phyloP scores from a whole-genome alignment of 257 asterid species.

The Solanum gandarillasii region DNA sequence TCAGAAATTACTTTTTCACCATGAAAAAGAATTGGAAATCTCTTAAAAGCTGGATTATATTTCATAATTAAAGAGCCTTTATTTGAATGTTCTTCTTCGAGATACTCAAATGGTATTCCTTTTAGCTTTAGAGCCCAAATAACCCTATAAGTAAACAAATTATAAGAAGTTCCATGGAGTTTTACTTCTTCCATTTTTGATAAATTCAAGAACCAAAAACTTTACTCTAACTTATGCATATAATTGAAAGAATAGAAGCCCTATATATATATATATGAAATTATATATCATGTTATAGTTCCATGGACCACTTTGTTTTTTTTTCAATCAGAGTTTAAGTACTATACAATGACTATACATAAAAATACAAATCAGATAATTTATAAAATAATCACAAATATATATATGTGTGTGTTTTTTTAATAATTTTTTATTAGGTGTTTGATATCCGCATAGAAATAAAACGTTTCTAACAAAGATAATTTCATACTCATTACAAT shows the following conservation, averaged over 20 bases:
- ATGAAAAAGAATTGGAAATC: conserved; percentile 9
- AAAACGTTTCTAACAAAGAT: neutral
- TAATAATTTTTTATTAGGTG: neutral
- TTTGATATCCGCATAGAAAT: neutral
- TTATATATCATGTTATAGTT: neutral
- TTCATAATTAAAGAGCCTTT: neutral
- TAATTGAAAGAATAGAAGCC: neutral
- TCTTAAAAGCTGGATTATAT: conserved; percentile 7
- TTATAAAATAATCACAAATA: neutral
- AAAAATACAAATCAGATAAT: neutral
- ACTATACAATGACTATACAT: neutral
- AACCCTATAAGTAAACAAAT: neutral
- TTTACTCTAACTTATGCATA: neutral
- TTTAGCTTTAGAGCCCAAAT: conserved; percentile 8
- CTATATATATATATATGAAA: neutral
- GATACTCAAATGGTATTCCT: neutral
- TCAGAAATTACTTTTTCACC: conserved; percentile 1
- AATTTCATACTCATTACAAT: neutral
- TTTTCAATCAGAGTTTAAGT: neutral
- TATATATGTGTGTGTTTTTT: too few relatives aligned
- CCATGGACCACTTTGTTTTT: neutral
- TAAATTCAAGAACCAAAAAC: neutral
- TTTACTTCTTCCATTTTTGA: neutral
- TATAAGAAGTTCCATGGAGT: conserved; percentile 1
- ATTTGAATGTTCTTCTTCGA: conserved; percentile 6